Percentiles rank a stretch among this genome's conserved stretches.
Evolutionary conservation across 345 rosid species (phyloP).

Genomic region (Bruguiera parviflora): DNA sequence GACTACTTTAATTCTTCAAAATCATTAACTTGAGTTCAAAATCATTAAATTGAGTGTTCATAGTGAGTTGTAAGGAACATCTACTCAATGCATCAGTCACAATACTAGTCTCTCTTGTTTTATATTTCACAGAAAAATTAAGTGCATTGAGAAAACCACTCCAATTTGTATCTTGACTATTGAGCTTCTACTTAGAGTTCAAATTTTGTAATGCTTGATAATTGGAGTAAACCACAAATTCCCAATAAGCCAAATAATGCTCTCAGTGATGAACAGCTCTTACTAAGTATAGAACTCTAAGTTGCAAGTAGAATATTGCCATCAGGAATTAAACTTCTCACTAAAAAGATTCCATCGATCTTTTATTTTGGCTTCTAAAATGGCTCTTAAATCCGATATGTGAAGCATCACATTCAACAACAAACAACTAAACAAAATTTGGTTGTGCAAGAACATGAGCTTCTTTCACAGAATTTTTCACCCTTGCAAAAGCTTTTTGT

Average conservation of each 20-base stretch:
- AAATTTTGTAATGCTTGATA: not conserved
- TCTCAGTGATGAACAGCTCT: not conserved
- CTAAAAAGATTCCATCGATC: not conserved
- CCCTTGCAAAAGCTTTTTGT: not conserved
- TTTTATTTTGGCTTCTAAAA: not conserved
- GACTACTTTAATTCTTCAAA: slow-evolving; percentile 14
- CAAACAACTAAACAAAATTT: not conserved
- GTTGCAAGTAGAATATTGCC: not conserved
- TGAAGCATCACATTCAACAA: slow-evolving; percentile 11
- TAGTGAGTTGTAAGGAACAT: not conserved
- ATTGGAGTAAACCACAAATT: not conserved
- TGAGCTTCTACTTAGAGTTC: not conserved
- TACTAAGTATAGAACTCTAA: not conserved
- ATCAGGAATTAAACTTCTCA: not conserved
- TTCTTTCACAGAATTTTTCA: not conserved
- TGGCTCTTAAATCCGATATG: not conserved
- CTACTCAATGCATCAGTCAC: not conserved
- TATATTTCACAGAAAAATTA: not conserved
- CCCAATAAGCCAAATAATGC: not conserved
- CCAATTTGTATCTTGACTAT: not conserved
- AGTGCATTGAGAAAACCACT: not conserved
- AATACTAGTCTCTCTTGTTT: not conserved
- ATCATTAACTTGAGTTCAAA: slow-evolving; percentile 6
- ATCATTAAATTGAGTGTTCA: not conserved
- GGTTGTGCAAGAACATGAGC: not conserved